Evolutionary conservation across 2,329 filamentous ascomycete species (phyloP).

Genomic region (Alternaria sp.): DNA sequence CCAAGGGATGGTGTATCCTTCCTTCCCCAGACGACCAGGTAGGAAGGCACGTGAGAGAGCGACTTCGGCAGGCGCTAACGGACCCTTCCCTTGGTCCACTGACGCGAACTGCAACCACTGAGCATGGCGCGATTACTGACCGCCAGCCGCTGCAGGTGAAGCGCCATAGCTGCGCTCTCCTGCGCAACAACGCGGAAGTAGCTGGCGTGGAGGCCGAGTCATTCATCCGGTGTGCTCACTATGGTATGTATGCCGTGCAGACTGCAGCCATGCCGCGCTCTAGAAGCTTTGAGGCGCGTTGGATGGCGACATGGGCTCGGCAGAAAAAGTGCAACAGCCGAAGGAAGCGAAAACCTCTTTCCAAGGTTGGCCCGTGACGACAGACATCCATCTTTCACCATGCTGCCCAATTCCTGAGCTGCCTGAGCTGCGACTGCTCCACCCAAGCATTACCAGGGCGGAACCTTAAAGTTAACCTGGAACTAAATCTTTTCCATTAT

Average conservation of each 20-base stretch:
- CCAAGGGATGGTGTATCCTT: neutral
- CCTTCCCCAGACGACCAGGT: neutral
- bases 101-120: conserved; percentile 11
- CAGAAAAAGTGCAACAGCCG: conserved; percentile 12
- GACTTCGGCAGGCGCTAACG: conserved; percentile 15
- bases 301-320: conserved; percentile 3
- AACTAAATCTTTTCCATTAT: conserved; percentile 8
- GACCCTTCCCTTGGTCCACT: conserved; percentile 1
- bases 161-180: neutral
- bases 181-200: neutral
- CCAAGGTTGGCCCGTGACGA: conserved; percentile 21
- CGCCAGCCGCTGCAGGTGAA: neutral
- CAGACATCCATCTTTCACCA: conserved; percentile 33
- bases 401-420: conserved; percentile 43
- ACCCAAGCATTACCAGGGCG: conserved; percentile 32
- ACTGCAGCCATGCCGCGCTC: neutral
- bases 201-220: neutral
- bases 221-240: neutral
- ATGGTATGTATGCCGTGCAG: neutral
- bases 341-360: conserved; percentile 35
- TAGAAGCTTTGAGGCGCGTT: neutral
- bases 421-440: conserved; percentile 13
- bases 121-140: conserved; percentile 14
- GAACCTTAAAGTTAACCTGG: neutral
- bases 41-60: conserved; percentile 17